Base-by-base conservation (phyloP, 352 stramenopile species). In the Plasmopara halstedii region DNA sequence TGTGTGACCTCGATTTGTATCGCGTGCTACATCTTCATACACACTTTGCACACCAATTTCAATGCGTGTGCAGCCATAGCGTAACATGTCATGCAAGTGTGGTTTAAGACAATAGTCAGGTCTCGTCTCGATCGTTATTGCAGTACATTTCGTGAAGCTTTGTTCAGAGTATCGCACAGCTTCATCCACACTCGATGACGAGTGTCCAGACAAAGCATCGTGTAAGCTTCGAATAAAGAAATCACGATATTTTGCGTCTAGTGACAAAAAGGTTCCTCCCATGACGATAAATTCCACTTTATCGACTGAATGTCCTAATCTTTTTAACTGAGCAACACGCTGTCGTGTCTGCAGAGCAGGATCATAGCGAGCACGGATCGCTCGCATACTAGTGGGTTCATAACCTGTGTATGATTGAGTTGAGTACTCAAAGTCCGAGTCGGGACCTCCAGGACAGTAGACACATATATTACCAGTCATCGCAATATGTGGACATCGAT, bases 201-300 rank as follows among this genome's bases (percentile, higher is more conserved):
- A 62, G 57, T 98, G 93, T 47, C 95, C 95, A 21, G 81, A 96
- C 13, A 98, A 64, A 17, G 95, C 93, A 70, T 98, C 94, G 47
- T 98, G 94, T 19, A 98, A 59, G 58, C 96, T 97, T 3, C 90
- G 78, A 61, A 98, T 97, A 50, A 98, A 98, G 35, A 87, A 97
- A 72, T 98, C 94, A 36, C 96, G 93, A 61, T 99, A 98, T 5
- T 71, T 65, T 31, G 80, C 75, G 58, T 97, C 88, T 18, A 98
- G 69, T 53, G 80, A 97, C 37, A 98, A 72, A 68, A 98, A 99
- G 26, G 95, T 99, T 39, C 95, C 95, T 26, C 95, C 95, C 94
- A 99, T 98, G 40, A 98, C 93, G 50, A 98, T 97, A 55, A 98
- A 98, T 62, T 98, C 95, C 53, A 87, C 75, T 73, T 98, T 98